These are phyloP conservation scores for Taphrina confusa DNA, from an alignment of 1,139 yeast genomes.

Conservation along the genomic window DNA sequence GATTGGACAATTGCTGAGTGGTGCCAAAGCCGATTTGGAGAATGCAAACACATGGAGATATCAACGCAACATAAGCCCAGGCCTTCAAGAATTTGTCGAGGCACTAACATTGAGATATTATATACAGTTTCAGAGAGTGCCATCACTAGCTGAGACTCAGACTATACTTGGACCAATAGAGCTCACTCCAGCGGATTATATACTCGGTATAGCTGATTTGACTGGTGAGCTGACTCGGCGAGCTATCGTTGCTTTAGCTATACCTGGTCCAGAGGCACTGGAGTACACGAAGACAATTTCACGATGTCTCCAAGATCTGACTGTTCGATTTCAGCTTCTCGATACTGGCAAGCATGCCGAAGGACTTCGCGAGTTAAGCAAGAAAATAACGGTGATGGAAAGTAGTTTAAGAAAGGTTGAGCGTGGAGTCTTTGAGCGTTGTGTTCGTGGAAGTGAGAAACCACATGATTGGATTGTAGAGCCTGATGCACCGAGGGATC, in stretches of 20 bases:
- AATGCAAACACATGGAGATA: conserved; percentile 32
- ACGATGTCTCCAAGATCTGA: conserved; percentile 8
- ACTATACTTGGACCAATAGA: conserved; percentile 12
- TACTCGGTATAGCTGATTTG: conserved; percentile 49
- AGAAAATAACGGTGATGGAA: conserved; percentile 28
- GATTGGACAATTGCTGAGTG: conserved; percentile 42
- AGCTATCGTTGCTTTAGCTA: conserved; percentile 40
- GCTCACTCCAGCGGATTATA: conserved; percentile 42
- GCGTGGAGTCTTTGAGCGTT: conserved; percentile 24
- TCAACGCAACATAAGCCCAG: conserved; percentile 35
- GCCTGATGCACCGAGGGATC: background rate
- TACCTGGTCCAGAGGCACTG: conserved; percentile 8
- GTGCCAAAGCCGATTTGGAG: conserved; percentile 11
- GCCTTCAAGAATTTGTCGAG: conserved; percentile 47
- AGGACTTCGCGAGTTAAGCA: conserved; percentile 25
- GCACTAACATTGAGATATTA: conserved; percentile 47
- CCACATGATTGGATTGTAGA: conserved; percentile 27
- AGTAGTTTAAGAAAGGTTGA: conserved; percentile 34
- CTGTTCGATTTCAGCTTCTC: conserved; percentile 19
- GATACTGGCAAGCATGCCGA: conserved; percentile 3
- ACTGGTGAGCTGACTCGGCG: conserved; percentile 49
- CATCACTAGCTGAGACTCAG: conserved; percentile 15
- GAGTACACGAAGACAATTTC: conserved; percentile 16
- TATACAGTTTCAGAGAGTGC: conserved; percentile 36
- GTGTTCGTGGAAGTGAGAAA: conserved; percentile 33